Evolutionary conservation across 1,139 yeast genomes (phyloP), one percentile per base, ranked within the genome.

Genomic region (Saccharomyces hybrid): DNA sequence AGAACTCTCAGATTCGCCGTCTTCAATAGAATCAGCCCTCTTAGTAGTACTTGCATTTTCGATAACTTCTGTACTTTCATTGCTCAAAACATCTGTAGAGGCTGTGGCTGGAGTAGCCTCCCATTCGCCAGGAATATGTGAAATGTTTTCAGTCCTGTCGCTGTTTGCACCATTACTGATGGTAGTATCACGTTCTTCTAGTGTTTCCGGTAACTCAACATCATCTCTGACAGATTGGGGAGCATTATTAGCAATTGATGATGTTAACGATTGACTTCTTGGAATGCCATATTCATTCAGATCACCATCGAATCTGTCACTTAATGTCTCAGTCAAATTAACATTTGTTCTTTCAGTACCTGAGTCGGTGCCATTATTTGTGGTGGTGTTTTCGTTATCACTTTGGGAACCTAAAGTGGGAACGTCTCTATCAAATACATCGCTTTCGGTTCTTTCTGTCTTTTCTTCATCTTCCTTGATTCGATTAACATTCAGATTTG

Each of bases 231-330:
- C 96, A 25, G 96, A 88, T 69, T 84, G 80, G 0, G 97, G 91
- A 2, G 97, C 90, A 67, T 91, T 90, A 71, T 90, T 90, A 64
- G 88, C 95, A 20, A 90, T 95, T 54, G 96, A 88, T 0, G 96
- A 89, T 0, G 96, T 86, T 51, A 87, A 81, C 0, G 96, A 88
- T 58, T 85, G 90, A 1, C 95, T 87, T 67, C 83, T 81, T 72
- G 67, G 73, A 44, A 59, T 65, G 46, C 67, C 65, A 55, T 67
- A 67, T 52, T 67, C 73, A 49, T 73, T 67, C 56, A 67, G 51
- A 51, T 63, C 69, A 41, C 70, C 68, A 50, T 68, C 70, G 51
- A 66, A 65, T 47, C 67, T 57, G 49, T 65, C 70, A 26, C 65
- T 63, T 25, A 66, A 51, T 13, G 61, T 59, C 16, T 57, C 58